Base-by-base conservation (phyloP, 306 rosid species). In the Echinosophora koreensis region DNA sequence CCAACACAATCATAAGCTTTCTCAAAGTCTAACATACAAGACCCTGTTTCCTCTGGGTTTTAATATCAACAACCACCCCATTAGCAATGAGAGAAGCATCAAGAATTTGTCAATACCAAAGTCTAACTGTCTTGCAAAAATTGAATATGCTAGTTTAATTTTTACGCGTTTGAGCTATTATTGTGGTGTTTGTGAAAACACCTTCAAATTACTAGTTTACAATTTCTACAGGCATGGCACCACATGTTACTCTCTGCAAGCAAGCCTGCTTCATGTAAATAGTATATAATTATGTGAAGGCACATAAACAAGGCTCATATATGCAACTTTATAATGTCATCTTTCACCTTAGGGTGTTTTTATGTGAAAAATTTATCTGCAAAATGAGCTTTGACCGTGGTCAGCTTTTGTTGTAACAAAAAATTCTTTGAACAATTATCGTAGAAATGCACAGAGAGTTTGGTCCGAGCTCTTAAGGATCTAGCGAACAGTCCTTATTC, bases 391-490 rank as follows among this genome's bases (percentile, higher is more conserved):
- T 38, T 63, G 18, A 76, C 63, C 71, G 41, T 65, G 16, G 65
- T 7, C 47, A 41, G 70, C 66, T 51, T 74, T 78, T 58, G 63
- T 47, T 61, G 62, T 83, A 71, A 71, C 76, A 64, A 59, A 71
- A 63, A 74, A 28, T 28, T 77, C 72, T 72, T 39, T 57, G 60
- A 60, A 79, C 84, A 82, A 58, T 82, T 82, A 70, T 58, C 81
- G 87, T 84, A 95, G 99, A 92, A 88, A 59, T 92, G 96, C 88
- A 90, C 97, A 32, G 97, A 92, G 71, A 87, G 89, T 78, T 80
- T 88, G 86, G 99, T 92, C 81, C 92, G 83, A 87, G 88, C 91
- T 41, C 90, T 95, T 54, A 95, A 77, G 89, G 99, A 95, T 86
- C 80, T 91, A 18, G 97, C 86, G 3, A 92, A 89, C 83, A 95